Base-by-base conservation (phyloP, 139 green algal genomes). In the Chlamydomonas sp. region DNA sequence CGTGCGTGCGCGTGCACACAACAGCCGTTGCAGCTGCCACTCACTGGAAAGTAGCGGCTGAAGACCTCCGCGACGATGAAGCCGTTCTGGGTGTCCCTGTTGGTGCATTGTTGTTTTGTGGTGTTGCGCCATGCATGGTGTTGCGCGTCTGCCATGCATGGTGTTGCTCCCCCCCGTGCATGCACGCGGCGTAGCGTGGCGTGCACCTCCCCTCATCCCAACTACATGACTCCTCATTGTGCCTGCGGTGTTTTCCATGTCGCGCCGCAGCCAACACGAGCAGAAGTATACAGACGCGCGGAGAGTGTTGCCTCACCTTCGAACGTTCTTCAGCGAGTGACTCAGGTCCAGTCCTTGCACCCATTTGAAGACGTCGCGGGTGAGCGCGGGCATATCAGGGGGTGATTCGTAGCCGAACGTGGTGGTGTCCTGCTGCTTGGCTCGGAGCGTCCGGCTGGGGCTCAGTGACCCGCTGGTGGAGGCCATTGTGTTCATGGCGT, bases 11-110 rank as follows among this genome's bases (percentile, higher is more conserved):
- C 54, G 13, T 37, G 63, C 28, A 43, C 29, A 28, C 22, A 24
- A 28, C 6, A 35, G 29, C n/a, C 0, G 3, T 6, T 6, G 35
- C 2, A 1, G 24, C 2, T 35, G 8, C 2, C 13, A 70, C 77
- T 64, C 43, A 86, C 79, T 26, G 76, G 82, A 59, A 85, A 89
- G 48, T 85, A 85, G 2, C 81, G 68, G 0, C 58, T 70, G 31
- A 87, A 79, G 29, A 89, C 77, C 35, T 89, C 83, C 28, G 83
- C 83, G 3, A 82, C 73, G 0, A 84, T 20, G 61, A 85, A 89
- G 13, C 83, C 83, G 50, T 87, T 89, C 4, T 71, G 62, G 4
- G 84, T 48, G 49, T 89, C 83, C 39, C 83, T 80, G 39, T n/a
- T n/a, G n/a, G n/a, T n/a, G n/a, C n/a, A n/a, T n/a, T n/a, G n/a